Percentiles rank a stretch among this genome's conserved stretches.
Evolutionary conservation across 2,329 filamentous ascomycete genomes (phyloP).

Genomic region (Aspergillus udagawae): DNA sequence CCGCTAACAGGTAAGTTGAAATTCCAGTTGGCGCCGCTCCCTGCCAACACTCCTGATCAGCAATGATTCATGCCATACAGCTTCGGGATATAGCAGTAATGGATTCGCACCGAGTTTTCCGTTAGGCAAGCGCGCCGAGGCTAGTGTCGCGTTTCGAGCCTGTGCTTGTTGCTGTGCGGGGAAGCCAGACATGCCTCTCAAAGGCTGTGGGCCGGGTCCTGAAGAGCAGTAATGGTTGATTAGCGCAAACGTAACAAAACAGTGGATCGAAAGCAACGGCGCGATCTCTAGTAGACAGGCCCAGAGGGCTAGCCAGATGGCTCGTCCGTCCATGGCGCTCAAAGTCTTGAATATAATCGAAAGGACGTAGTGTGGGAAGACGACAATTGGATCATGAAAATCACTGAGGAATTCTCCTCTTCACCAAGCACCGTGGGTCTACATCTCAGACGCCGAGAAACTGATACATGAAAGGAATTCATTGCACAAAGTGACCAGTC

Average conservation of each 20-base stretch:
- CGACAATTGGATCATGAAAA: not conserved
- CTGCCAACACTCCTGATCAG: slow-evolving; percentile 32
- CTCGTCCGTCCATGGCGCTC: not conserved
- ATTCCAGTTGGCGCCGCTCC: slow-evolving; percentile 55
- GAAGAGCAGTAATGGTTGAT: slow-evolving; percentile 10
- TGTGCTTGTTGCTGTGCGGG: slow-evolving; percentile 49
- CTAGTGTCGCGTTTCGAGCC: slow-evolving; percentile 45
- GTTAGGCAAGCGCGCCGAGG: slow-evolving; percentile 49
- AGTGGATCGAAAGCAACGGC: not conserved
- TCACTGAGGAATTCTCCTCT: not conserved
- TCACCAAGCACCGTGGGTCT: not conserved
- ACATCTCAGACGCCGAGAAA: not conserved
- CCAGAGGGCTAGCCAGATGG: slow-evolving; percentile 4
- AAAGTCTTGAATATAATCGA: not conserved
- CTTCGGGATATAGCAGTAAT: not conserved
- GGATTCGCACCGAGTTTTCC: slow-evolving; percentile 49
- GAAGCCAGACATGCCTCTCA: slow-evolving; percentile 54
- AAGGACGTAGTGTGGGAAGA: not conserved
- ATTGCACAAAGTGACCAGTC: not conserved
- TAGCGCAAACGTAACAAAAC: slow-evolving; percentile 7
- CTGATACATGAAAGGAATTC: not conserved
- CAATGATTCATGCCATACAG: slow-evolving; percentile 7
- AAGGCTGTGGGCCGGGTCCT: slow-evolving; percentile 49
- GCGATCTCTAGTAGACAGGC: slow-evolving; percentile 4
- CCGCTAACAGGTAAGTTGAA: slow-evolving; percentile 54